A percentile compares a stretch with the other conserved stretches of the same genome.
phyloP scores from a whole-genome alignment of 2,329 filamentous ascomycete species.

The Hypoxylon rubiginosum region DNA sequence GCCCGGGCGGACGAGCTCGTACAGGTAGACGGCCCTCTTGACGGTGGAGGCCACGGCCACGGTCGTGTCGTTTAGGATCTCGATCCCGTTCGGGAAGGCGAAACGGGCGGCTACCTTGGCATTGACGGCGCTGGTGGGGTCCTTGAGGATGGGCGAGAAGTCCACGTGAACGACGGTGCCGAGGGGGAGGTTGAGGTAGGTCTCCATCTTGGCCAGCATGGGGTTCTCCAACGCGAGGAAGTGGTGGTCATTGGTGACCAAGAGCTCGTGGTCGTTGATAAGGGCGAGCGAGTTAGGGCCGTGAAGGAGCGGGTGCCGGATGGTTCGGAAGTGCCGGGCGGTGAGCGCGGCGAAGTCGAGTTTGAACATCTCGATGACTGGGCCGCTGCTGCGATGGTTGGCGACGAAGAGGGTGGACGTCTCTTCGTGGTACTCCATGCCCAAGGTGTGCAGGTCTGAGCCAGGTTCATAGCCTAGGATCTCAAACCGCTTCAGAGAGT shows the following conservation, averaged over 20 bases:
- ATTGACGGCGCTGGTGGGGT: slow-evolving; percentile 31
- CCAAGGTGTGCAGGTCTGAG: slow-evolving; percentile 57
- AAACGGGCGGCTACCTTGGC: slow-evolving; percentile 51
- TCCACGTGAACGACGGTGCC: slow-evolving; percentile 56
- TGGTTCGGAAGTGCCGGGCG: slow-evolving; percentile 54
- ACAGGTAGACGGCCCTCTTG: slow-evolving; percentile 50
- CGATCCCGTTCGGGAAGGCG: slow-evolving; percentile 59
- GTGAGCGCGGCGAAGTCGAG: slow-evolving; percentile 52
- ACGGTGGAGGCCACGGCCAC: slow-evolving; percentile 56
- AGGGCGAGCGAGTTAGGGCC: slow-evolving; percentile 57
- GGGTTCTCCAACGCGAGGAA: slow-evolving; percentile 48
- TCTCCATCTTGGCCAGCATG: slow-evolving; percentile 53
- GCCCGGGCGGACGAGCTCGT: slow-evolving; percentile 36
- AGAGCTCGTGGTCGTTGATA: slow-evolving; percentile 54
- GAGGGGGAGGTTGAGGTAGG: slow-evolving; percentile 50
- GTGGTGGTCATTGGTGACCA: slow-evolving; percentile 59
- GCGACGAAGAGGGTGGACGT: slow-evolving; percentile 55
- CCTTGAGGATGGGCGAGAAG: slow-evolving; percentile 35
- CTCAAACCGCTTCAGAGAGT: slow-evolving; percentile 44
- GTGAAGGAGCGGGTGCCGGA: slow-evolving; percentile 56
- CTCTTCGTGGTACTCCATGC: slow-evolving; percentile 55
- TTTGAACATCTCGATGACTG: slow-evolving; percentile 57
- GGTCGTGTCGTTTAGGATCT: slow-evolving; percentile 55
- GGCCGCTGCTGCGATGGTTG: slow-evolving; percentile 55
- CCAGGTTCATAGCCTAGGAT: slow-evolving; percentile 44